Percentiles rank a stretch among this genome's conserved stretches.
These are phyloP conservation scores for Microbotryomycetes sp. DNA, from an alignment of 1,284 basidiomycete species.

Conservation along the genomic window DNA sequence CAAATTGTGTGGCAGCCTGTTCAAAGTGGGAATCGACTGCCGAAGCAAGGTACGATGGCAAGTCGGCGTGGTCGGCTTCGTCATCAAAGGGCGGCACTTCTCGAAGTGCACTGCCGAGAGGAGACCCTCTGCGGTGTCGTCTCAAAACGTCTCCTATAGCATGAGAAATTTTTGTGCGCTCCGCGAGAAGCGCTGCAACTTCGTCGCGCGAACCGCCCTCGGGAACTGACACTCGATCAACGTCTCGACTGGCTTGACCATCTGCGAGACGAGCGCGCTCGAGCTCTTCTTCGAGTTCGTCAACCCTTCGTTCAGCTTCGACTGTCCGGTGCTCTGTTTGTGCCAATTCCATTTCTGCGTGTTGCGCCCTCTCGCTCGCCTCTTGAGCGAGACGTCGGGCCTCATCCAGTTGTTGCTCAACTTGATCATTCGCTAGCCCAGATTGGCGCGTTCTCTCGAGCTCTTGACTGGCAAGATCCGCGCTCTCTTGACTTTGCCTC, in stretches of 20 bases:
- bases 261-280: background rate
- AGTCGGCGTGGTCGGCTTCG: constrained; percentile 5
- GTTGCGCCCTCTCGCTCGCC: background rate
- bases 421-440: background rate
- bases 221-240: too few relatives aligned
- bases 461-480: background rate
- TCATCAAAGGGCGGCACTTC: constrained; percentile 17
- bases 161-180: constrained; percentile 3
- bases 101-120: constrained; percentile 8
- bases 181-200: background rate
- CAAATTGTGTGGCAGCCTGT: constrained; percentile 3
- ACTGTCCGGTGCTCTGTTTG: constrained; percentile 1
- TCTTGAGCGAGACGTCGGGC: constrained; percentile 5
- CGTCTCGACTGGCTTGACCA: background rate
- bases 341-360: background rate
- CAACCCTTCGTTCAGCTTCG: background rate
- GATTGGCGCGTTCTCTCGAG: background rate
- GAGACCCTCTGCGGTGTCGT: constrained; percentile 12
- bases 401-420: background rate
- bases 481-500: background rate
- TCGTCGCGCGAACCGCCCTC: background rate
- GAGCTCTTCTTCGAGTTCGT: constrained; percentile 13
- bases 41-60: constrained; percentile 10
- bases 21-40: constrained; percentile 24
- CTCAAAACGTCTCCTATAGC: constrained; percentile 25